Base-by-base conservation (phyloP, 2,329 filamentous ascomycete genomes). In the Trichoderma atrobrunneum region DNA sequence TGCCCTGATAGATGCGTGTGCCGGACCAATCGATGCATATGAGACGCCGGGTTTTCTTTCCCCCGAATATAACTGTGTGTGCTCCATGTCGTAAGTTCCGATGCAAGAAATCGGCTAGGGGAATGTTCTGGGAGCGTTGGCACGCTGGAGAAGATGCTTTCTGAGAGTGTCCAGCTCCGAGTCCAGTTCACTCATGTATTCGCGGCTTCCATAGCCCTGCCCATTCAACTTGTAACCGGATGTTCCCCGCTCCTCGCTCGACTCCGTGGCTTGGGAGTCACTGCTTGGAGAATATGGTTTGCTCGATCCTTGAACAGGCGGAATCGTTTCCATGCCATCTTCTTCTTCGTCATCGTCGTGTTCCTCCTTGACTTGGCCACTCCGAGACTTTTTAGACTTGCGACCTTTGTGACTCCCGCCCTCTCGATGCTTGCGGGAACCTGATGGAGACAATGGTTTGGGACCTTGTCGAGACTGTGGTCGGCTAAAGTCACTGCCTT, bases 91-190 rank as follows among this genome's bases (percentile, higher is more conserved):
- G n/a, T 16, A 60, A 26, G 11, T n/a, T 7, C 18, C 30, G 34
- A 16, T 26, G 30, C 34, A 3, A n/a, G 16, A 8, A 68, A 28
- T 54, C 30, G 26, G 11, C 39, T 24, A 69, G 14, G 56, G 36
- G 24, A 51, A 60, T 26, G 66, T 32, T 24, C 56, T 69, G 21
- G 66, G 59, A 56, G 34, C 48, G 26, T 70, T 70, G 43, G 71
- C 71, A 3, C 71, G 66, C 24, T 72, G 71, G 32, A 72, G 51
- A 14, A 72, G 26, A 18, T 72, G 66, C 60, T 70, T 72, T 60
- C 71, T 36, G 21, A 72, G 71, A 7, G 61, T 65, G 16, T 70
- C 68, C 59, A 72, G 32, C 66, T 72, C 71, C 12, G 66, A 54
- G 28, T 48, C 62, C 28, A 70, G 66, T 11, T 59, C 66, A 21